Evolutionary conservation across 202 grass and related monocot genomes (phyloP).

Genomic region (Sporobolus alterniflorus): DNA sequence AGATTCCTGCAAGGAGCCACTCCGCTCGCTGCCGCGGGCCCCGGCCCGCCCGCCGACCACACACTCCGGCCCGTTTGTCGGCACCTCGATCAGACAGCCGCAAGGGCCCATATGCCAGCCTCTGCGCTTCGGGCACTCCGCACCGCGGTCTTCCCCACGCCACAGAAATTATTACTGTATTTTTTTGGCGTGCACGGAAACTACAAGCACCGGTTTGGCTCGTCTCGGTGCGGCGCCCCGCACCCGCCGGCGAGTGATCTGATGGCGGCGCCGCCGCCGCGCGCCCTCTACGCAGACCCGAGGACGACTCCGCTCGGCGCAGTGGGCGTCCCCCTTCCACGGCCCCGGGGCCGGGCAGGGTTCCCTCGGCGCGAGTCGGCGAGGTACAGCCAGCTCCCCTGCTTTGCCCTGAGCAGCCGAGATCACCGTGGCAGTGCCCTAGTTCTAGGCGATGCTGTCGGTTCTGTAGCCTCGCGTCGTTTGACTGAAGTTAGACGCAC

Average conservation of each 20-base stretch:
- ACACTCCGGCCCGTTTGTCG: background rate
- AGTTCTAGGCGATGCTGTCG: background rate
- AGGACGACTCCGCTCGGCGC: slow-evolving; percentile 35
- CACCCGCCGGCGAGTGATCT: slow-evolving; percentile 50
- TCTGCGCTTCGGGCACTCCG: slow-evolving; percentile 47
- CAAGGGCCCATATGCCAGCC: background rate
- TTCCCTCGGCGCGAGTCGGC: slow-evolving; percentile 15
- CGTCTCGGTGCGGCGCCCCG: background rate
- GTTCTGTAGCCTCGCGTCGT: background rate
- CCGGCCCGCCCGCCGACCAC: background rate
- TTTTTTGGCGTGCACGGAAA: slow-evolving; percentile 11
- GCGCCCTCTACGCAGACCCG: slow-evolving; percentile 1
- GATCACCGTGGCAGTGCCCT: background rate
- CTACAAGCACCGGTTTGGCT: slow-evolving; percentile 10
- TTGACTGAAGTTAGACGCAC: background rate
- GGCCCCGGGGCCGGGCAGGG: slow-evolving; percentile 27
- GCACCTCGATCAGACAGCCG: accelerated
- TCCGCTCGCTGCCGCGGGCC: no score
- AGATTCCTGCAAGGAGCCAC: no score
- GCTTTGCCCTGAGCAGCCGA: background rate
- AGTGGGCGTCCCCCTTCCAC: background rate
- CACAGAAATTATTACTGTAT: background rate
- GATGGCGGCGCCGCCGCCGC: slow-evolving; percentile 45
- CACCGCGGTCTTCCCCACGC: background rate
- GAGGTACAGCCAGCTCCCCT: slow-evolving; percentile 44